These are phyloP conservation scores for Pinus tabuliformis DNA, from an alignment of 75 land plant species.

Conservation along the genomic window DNA sequence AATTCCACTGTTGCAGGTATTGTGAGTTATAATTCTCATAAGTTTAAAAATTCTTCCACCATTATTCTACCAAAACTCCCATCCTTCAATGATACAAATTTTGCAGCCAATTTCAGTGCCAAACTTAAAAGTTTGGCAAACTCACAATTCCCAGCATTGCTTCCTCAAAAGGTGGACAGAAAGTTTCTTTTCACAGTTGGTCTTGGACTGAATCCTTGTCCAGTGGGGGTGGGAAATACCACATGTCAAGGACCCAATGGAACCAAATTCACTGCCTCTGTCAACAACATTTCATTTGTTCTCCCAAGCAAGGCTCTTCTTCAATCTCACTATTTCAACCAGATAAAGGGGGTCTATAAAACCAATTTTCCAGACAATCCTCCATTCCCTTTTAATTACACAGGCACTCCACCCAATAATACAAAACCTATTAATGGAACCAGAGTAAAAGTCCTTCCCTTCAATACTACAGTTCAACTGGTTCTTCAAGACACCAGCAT, in stretches of 20 bases:
- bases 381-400: constrained; percentile 23
- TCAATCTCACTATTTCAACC: constrained; percentile 25
- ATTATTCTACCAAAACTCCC: constrained; percentile 24
- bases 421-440: constrained; percentile 20
- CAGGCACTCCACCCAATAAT: constrained; percentile 20
- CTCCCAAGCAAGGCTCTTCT: constrained; percentile 32
- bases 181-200: constrained; percentile 51
- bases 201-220: constrained; percentile 29
- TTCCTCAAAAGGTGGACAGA: constrained; percentile 19
- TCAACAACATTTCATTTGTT: constrained; percentile 48
- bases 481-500: constrained; percentile 31
- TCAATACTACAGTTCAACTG: constrained; percentile 27
- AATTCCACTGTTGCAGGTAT: constrained; percentile 35
- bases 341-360: constrained; percentile 16
- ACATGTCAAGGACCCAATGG: constrained; percentile 37
- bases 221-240: constrained; percentile 3
- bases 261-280: constrained; percentile 3
- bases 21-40: constrained; percentile 11
- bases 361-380: constrained; percentile 27
- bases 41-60: not conserved
- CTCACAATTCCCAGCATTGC: constrained; percentile 21
- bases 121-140: constrained; percentile 32
- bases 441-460: constrained; percentile 12
- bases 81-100: constrained; percentile 34
- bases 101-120: constrained; percentile 23